Evolutionary conservation across 1,284 basidiomycete genomes (phyloP).

Genomic region (Fomes fomentarius): DNA sequence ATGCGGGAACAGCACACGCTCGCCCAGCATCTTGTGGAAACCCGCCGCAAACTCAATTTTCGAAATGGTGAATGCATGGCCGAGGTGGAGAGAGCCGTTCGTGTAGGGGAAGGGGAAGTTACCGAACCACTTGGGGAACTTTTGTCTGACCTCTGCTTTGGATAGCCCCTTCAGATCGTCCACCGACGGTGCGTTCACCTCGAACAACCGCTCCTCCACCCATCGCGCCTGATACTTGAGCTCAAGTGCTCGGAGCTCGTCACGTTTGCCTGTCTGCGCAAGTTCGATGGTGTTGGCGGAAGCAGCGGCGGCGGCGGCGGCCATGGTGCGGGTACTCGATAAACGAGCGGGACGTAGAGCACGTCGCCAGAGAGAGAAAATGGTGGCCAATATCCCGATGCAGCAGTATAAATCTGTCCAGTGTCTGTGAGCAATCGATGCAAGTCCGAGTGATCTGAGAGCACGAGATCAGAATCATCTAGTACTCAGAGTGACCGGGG

Average conservation of each 20-base stretch:
- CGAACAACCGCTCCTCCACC: slow-evolving; percentile 76
- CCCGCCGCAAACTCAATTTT: slow-evolving; percentile 98
- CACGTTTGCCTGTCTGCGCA: slow-evolving; percentile 90
- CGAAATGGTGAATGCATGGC: slow-evolving; percentile 98
- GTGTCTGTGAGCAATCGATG: slow-evolving; percentile 26
- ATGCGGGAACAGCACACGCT: slow-evolving; percentile 93
- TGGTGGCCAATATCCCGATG: slow-evolving; percentile 23
- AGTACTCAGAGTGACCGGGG: slow-evolving; percentile 7
- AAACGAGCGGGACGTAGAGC: slow-evolving; percentile 27
- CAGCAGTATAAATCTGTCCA: slow-evolving; percentile 18
- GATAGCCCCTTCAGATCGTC: slow-evolving; percentile 70
- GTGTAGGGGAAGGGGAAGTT: slow-evolving; percentile 97
- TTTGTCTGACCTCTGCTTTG: slow-evolving; percentile 62
- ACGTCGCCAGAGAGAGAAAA: slow-evolving; percentile 31
- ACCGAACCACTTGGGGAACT: slow-evolving; percentile 96
- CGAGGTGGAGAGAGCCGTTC: slow-evolving; percentile 97
- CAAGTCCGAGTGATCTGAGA: slow-evolving; percentile 24
- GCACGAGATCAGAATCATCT: neutral
- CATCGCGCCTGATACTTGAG: slow-evolving; percentile 84
- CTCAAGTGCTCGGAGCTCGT: slow-evolving; percentile 84
- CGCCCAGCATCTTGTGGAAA: slow-evolving; percentile 95
- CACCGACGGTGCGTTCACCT: slow-evolving; percentile 79
- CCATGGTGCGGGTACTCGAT: slow-evolving; percentile 25
- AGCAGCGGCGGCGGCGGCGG: too few relatives aligned
- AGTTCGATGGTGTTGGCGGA: slow-evolving; percentile 40